Conservation (phyloP, 495 filamentous ascomycete genomes). For the Aspergillus bridgeri region DNA sequence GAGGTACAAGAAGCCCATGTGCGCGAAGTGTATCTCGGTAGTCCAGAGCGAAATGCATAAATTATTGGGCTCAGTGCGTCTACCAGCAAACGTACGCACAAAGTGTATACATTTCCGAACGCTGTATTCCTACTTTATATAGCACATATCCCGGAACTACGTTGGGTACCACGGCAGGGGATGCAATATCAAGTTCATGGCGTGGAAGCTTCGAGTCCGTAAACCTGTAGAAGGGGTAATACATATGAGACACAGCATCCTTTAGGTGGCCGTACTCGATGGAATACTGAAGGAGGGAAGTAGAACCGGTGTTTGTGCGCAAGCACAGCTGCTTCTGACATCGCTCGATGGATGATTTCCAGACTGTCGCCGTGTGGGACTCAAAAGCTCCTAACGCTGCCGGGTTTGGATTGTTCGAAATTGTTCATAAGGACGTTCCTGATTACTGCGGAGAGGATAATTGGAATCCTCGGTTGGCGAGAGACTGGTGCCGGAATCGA, state of each 20-base stretch:
- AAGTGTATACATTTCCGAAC: neutral
- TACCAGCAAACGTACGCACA: too few species aligned
- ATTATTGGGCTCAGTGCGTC: too few species aligned
- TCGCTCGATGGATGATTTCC: neutral
- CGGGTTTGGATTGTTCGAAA: neutral
- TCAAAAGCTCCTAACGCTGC: neutral
- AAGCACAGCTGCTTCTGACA: neutral
- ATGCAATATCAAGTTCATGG: neutral
- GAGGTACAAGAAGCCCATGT: conserved; percentile 1
- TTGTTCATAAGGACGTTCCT: neutral
- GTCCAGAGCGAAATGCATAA: too few species aligned
- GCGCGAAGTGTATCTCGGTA: neutral
- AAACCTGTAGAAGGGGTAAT: neutral
- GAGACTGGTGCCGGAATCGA: neutral
- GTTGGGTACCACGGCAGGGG: neutral
- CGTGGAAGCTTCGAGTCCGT: neutral
- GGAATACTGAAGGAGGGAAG: neutral
- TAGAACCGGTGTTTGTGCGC: neutral
- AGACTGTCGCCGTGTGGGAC: neutral
- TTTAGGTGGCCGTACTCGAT: neutral
- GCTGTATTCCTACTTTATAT: neutral
- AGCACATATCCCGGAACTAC: neutral
- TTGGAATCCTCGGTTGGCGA: neutral
- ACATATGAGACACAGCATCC: neutral
- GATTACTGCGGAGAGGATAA: neutral